Conservation (phyloP, 805 yeast species). For the Vanderwaltozyma verrucispora region DNA sequence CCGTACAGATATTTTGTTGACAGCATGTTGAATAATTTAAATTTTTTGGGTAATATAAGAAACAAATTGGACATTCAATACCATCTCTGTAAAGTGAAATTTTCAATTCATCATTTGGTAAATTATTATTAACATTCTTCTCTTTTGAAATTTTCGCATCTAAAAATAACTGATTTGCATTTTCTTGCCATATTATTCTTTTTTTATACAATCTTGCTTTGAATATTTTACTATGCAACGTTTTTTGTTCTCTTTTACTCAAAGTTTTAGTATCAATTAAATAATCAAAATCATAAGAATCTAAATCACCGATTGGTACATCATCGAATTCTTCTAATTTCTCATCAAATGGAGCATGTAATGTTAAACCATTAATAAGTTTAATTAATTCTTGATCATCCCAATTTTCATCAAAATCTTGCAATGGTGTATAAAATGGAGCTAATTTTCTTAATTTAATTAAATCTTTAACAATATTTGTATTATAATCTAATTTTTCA, state of each 20-base stretch:
- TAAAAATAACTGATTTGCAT: conserved; percentile 53
- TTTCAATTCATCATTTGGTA: conserved; percentile 33
- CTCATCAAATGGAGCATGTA: conserved; percentile 44
- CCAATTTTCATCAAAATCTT: conserved; percentile 69
- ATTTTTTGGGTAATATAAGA: conserved; percentile 37
- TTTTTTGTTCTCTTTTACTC: conserved; percentile 24
- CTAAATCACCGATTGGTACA: conserved; percentile 24
- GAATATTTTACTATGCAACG: conserved; percentile 22
- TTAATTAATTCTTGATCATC: conserved; percentile 54
- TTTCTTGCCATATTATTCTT: conserved; percentile 42
- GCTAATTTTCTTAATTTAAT: conserved; percentile 66
- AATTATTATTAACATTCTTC: conserved; percentile 9
- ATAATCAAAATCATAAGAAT: conserved; percentile 19
- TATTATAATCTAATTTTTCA: conserved; percentile 63
- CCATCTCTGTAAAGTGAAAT: conserved; percentile 55
- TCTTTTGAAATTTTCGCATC: conserved; percentile 33
- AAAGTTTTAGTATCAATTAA: conserved; percentile 18
- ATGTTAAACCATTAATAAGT: conserved; percentile 37
- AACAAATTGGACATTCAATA: conserved; percentile 90
- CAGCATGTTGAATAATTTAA: conserved; percentile 76
- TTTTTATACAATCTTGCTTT: conserved; percentile 28
- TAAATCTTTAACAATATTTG: conserved; percentile 58
- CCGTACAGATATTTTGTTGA: conserved; percentile 86
- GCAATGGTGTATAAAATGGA: conserved; percentile 85
- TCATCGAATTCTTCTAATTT: conserved; percentile 28